These are phyloP conservation scores for Starmerella potacharoeniae DNA, from an alignment of 805 yeast species.

Conservation along the genomic window DNA sequence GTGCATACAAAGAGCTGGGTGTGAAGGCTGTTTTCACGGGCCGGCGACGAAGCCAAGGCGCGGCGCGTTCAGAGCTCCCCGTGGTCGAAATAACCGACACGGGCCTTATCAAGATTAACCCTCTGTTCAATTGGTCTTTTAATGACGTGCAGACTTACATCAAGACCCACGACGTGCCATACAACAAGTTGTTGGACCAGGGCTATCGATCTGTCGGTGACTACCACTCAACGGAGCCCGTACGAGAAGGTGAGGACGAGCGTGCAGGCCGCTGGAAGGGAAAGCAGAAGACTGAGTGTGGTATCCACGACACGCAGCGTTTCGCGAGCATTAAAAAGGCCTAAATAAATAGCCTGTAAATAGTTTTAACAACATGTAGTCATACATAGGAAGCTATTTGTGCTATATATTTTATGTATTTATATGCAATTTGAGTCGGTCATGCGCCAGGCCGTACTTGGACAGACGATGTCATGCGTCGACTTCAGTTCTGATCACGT, in stretches of 20 bases:
- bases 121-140: constrained; percentile 76
- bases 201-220: constrained; percentile 93
- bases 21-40: constrained; percentile 89
- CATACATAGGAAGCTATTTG: neutral
- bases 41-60: constrained; percentile 82
- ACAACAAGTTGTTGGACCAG: constrained; percentile 67
- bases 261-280: constrained; percentile 98
- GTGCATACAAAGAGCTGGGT: constrained; percentile 63
- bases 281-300: constrained; percentile 84
- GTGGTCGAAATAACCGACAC: constrained; percentile 60
- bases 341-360: neutral
- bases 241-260: constrained; percentile 84
- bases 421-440: neutral
- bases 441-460: neutral
- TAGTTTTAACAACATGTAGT: neutral
- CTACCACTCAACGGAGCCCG: constrained; percentile 89
- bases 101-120: constrained; percentile 75
- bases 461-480: neutral
- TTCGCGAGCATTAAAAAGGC: constrained; percentile 44
- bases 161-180: constrained; percentile 63
- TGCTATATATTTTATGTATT: neutral
- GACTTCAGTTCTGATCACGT: neutral
- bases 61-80: constrained; percentile 57
- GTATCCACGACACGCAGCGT: constrained; percentile 73
- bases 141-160: constrained; percentile 58